Conservation (phyloP, 1,284 basidiomycete species). For the Ustilago trichophora region DNA sequence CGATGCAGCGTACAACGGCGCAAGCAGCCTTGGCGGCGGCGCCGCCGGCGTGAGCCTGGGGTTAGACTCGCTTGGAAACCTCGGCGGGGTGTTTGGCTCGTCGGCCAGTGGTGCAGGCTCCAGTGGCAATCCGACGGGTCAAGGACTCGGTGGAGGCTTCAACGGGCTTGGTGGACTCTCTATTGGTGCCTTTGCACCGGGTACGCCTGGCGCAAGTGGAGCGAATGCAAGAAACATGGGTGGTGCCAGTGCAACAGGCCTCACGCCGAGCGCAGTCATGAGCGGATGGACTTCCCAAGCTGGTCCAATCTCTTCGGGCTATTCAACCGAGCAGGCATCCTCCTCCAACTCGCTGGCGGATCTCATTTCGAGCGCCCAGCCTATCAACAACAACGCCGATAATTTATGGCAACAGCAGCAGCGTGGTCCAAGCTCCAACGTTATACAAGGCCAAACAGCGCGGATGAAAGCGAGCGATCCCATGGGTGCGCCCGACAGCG, state of each 20-base stretch:
- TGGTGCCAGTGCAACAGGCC: background rate
- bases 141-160: slow-evolving; percentile 37
- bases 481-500: slow-evolving; percentile 1
- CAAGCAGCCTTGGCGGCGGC: slow-evolving; percentile 26
- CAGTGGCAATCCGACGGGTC: slow-evolving; percentile 5
- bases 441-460: background rate
- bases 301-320: no score
- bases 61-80: slow-evolving; percentile 26
- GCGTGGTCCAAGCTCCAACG: background rate
- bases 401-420: slow-evolving; percentile 24
- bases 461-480: background rate
- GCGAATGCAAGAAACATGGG: background rate
- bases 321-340: slow-evolving; percentile 2
- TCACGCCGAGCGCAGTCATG: slow-evolving; percentile 21
- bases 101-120: background rate
- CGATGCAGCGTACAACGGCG: slow-evolving; percentile 38
- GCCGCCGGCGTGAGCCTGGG: slow-evolving; percentile 34
- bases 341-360: slow-evolving; percentile 20
- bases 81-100: slow-evolving; percentile 18
- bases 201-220: background rate
- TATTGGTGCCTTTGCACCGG: slow-evolving; percentile 13
- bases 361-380: slow-evolving; percentile 7
- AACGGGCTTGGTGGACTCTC: slow-evolving; percentile 30
- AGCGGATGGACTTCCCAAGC: slow-evolving; percentile 27
- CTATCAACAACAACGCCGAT: slow-evolving; percentile 6